Conservation (phyloP, 768 basidiomycete species). For the Termitomyces eurrhizus region DNA sequence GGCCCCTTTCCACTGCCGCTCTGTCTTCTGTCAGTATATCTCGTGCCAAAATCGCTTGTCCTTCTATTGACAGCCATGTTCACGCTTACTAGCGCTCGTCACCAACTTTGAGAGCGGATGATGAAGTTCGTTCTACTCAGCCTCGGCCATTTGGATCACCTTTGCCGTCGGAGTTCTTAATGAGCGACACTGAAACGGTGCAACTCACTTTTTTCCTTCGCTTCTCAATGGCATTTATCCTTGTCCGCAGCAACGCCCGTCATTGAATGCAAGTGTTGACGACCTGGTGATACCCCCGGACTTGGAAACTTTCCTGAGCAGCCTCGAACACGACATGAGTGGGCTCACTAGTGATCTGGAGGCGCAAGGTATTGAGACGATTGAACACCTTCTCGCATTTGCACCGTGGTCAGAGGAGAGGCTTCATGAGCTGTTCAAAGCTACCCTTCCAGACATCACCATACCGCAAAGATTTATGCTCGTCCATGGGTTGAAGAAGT, state of each 20-base stretch:
- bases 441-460: constrained; percentile 8
- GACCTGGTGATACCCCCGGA: not conserved
- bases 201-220: too few relatives aligned
- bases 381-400: constrained; percentile 7
- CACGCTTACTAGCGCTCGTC: not conserved
- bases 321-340: constrained; percentile 8
- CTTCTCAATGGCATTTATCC: not conserved
- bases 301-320: constrained; percentile 1
- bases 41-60: not conserved
- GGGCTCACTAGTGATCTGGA: not conserved
- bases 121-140: not conserved
- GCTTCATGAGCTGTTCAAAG: constrained; percentile 9
- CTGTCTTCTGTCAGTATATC: not conserved
- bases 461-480: constrained; percentile 11
- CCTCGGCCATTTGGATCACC: not conserved
- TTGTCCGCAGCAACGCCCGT: not conserved
- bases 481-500: constrained; percentile 8
- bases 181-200: not conserved
- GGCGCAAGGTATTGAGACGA: constrained; percentile 6
- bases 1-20: constrained; percentile 8
- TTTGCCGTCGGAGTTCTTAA: not conserved
- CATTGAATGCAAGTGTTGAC: not conserved
- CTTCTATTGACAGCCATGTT: not conserved
- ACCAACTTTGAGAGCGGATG: not conserved
- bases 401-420: constrained; percentile 9